Conservation (phyloP, 352 stramenopile genomes). For the Elongisporangium undulatum region DNA sequence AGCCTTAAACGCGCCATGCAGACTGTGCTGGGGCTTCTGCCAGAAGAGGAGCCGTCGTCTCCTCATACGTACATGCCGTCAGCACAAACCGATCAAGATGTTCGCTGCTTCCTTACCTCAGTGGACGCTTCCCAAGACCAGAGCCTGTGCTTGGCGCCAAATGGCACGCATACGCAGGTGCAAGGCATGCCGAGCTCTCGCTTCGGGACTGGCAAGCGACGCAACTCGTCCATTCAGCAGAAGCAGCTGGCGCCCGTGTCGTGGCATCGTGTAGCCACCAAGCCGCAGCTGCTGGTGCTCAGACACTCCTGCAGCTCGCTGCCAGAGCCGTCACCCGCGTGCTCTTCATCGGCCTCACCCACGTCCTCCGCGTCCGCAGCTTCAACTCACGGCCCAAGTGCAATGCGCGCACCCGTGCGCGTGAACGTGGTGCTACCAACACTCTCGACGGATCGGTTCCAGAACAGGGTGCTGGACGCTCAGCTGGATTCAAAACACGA, state of each 20-base stretch:
- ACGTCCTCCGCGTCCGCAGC: background rate
- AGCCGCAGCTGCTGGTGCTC: constrained; percentile 38
- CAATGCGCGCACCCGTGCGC: constrained; percentile 1
- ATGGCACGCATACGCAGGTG: background rate
- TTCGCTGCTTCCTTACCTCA: constrained; percentile 21
- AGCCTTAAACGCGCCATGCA: constrained; percentile 30
- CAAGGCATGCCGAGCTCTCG: background rate
- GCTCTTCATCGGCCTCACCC: background rate
- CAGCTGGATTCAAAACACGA: background rate
- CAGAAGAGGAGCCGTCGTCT: background rate
- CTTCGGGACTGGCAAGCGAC: background rate
- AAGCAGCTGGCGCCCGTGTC: background rate
- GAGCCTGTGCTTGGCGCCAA: background rate
- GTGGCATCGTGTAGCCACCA: constrained; percentile 47
- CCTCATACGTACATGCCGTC: background rate
- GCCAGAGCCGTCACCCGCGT: background rate
- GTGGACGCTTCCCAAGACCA: background rate
- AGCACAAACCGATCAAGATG: constrained; percentile 2
- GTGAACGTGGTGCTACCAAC: constrained; percentile 20
- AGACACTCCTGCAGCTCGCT: background rate
- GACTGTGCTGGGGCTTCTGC: constrained; percentile 19
- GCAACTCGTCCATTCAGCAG: background rate
- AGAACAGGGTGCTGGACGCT: background rate
- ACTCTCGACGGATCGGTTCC: constrained; percentile 9
- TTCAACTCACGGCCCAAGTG: constrained; percentile 2